Evolutionary conservation across 176 grass and related monocot species (phyloP).

Genomic region (Echinochloa phyllopogon): DNA sequence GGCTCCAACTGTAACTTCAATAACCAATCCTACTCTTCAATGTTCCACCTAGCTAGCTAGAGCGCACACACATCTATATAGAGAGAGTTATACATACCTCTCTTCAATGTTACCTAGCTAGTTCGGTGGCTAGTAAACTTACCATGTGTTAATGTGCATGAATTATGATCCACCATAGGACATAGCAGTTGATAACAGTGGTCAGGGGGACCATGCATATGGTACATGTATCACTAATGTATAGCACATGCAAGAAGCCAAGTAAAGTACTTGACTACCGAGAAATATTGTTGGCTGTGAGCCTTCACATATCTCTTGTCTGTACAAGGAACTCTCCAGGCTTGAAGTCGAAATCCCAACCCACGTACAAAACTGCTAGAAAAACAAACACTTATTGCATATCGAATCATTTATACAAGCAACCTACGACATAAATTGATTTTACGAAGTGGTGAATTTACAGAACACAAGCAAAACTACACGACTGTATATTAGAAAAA

Average conservation of each 20-base stretch:
- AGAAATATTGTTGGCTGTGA: neutral
- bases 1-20: neutral
- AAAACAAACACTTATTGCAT: neutral
- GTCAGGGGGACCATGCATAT: neutral
- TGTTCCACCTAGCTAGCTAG: neutral
- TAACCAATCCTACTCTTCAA: neutral
- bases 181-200: neutral
- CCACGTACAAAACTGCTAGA: neutral
- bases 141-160: slow-evolving; percentile 13
- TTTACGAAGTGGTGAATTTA: neutral
- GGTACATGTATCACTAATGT: neutral
- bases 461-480: neutral
- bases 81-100: neutral
- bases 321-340: neutral
- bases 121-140: neutral
- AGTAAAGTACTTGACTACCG: neutral
- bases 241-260: slow-evolving; percentile 2
- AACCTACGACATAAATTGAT: neutral
- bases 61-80: neutral
- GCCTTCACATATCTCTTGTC: neutral
- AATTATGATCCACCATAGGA: neutral
- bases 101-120: neutral
- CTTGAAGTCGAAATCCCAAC: neutral
- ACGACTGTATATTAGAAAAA: neutral
- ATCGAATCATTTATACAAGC: neutral